Base-by-base conservation (phyloP, 768 basidiomycete species). In the Pleurotus eryngii region DNA sequence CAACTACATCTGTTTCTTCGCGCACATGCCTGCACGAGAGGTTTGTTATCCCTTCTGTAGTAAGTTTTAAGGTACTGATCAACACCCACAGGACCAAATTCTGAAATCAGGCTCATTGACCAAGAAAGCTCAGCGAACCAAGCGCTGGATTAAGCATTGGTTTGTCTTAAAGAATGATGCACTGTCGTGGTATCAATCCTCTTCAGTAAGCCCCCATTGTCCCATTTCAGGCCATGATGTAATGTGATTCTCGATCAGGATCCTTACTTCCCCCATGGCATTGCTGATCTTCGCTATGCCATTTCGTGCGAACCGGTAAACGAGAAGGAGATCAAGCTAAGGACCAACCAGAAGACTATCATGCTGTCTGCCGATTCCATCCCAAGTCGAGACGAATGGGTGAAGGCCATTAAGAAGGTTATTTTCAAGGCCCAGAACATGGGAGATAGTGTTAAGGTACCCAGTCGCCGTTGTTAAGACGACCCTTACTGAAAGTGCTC, bases 391-490 rank as follows among this genome's bases (percentile, higher is more conserved):
- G 88, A 94, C 47, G 94, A 96, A 72, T 99, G 96, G 96, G 87
- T 98, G 47, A 98, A 97, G 70, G 87, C 92, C 7, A 87, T 99
- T 59, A 84, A 88, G 57, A 96, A 90, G 71, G 89, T 95, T 55
- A 94, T 98, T 55, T 95, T 98, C 76, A 93, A 94, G 68, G 88
- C 90, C 14, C 95, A 98, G 75, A 97, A 98, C 70, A 89, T 89
- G 80, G 96, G 97, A 2, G 94, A 98, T 65, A 90, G 85, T 64
- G 94, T 98, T 62, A 98, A 98, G 81, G 92, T 90, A 61, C 24
- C 70, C 63, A 11, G 30, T 46, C 26, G 30, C 40, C 30, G 11
- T 35, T 35, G 30, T 11, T 35, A 11, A 9, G 30, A 35, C 2
- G 8, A 4, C 3, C 30, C 9, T 35, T 11, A 30, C 47, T 46